Evolutionary conservation across 192 early-diverging fungal species (phyloP).

Genomic region (Endogone sp.): DNA sequence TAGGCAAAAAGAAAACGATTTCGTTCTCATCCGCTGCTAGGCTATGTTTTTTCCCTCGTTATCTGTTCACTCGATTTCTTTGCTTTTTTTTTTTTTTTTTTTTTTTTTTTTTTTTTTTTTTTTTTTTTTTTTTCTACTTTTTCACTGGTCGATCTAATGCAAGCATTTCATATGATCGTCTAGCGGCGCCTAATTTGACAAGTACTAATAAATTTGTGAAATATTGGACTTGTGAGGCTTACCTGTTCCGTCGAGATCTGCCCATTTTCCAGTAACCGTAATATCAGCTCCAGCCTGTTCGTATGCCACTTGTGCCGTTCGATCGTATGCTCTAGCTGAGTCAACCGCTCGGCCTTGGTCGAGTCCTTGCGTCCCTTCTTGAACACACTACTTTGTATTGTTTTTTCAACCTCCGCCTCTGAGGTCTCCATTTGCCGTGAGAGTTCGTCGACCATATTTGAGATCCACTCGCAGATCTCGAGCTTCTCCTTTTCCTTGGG

Average conservation of each 20-base stretch:
- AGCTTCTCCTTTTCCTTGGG: slow-evolving; percentile 91
- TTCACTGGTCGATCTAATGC: too few relatives aligned
- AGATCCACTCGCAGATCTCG: slow-evolving; percentile 82
- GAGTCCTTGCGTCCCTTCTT: slow-evolving; percentile 82
- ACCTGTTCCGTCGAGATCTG: slow-evolving; percentile 84
- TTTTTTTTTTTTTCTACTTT: too few relatives aligned
- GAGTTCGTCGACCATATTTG: slow-evolving; percentile 78
- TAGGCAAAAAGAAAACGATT: slow-evolving; percentile 10
- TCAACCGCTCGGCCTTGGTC: slow-evolving; percentile 68
- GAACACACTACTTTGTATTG: slow-evolving; percentile 48
- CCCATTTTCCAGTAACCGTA: slow-evolving; percentile 92
- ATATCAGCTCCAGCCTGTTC: slow-evolving; percentile 83
- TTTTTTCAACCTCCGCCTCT: slow-evolving; percentile 88
- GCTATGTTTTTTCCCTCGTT: too few relatives aligned
- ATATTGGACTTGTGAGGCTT: too few relatives aligned
- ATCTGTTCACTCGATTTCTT: too few relatives aligned
- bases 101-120: too few relatives aligned
- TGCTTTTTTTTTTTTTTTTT: too few relatives aligned
- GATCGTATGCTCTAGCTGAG: slow-evolving; percentile 66
- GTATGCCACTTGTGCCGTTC: slow-evolving; percentile 94
- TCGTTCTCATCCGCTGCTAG: not conserved
- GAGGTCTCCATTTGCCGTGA: slow-evolving; percentile 88
- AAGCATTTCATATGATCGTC: too few relatives aligned
- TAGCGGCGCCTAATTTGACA: too few relatives aligned
- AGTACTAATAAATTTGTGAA: too few relatives aligned